phyloP scores from a whole-genome alignment of 345 rosid species.

The Litchi chinensis region DNA sequence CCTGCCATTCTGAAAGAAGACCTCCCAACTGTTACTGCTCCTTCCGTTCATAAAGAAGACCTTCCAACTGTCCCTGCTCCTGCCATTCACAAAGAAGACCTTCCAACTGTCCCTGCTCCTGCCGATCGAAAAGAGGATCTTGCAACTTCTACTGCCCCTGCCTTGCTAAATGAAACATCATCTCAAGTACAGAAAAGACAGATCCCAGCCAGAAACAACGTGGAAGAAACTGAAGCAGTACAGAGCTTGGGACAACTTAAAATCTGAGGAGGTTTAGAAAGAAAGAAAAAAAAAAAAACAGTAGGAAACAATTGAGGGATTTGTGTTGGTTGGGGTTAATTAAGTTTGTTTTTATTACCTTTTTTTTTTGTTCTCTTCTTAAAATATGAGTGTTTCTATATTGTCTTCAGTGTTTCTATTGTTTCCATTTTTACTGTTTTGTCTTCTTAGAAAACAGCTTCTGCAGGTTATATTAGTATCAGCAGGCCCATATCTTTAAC shows the following conservation, averaged over 20 bases:
- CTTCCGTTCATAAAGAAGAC: constrained; percentile 33
- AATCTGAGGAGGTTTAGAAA: constrained; percentile 38
- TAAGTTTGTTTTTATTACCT: constrained; percentile 38
- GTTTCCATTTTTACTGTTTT: not conserved
- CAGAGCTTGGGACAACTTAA: constrained; percentile 58
- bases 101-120: not conserved
- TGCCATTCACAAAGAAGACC: not conserved
- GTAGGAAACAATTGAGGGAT: constrained; percentile 18
- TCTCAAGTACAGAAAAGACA: constrained; percentile 37
- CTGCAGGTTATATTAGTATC: constrained; percentile 37
- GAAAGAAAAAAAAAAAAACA: not conserved
- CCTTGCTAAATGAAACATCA: constrained; percentile 12
- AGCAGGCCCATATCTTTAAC: constrained; percentile 16
- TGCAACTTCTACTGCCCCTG: constrained; percentile 22
- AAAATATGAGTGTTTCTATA: constrained; percentile 30
- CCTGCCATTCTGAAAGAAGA: constrained; percentile 20
- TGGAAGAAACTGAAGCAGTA: constrained; percentile 42
- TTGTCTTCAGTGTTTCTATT: constrained; percentile 7
- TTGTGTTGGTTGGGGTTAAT: constrained; percentile 22
- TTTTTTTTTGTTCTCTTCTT: constrained; percentile 13
- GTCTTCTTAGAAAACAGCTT: constrained; percentile 32
- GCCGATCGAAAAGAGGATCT: constrained; percentile 22
- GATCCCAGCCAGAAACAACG: constrained; percentile 20
- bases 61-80: constrained; percentile 9
- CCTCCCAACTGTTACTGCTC: constrained; percentile 1